These are phyloP conservation scores for Eutrema heterophyllum DNA, from an alignment of 345 rosid species.

Conservation along the genomic window DNA sequence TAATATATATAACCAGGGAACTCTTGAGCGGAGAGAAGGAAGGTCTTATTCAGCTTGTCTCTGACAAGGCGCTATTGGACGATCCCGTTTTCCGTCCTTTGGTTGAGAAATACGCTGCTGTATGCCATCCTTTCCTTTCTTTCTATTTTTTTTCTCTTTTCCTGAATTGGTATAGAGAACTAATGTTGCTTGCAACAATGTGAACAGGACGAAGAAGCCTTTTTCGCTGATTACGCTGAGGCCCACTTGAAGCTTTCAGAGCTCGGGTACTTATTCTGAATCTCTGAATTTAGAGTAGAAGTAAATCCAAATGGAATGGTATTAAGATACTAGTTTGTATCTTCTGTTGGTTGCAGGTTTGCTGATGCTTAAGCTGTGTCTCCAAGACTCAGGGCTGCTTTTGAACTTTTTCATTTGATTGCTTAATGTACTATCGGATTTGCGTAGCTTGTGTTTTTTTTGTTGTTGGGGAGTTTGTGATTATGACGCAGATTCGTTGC, in stretches of 20 bases:
- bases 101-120: conserved; percentile 91
- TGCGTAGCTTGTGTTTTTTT: background rate
- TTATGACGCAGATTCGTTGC: conserved; percentile 1
- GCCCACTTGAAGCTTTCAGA: conserved; percentile 90
- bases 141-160: background rate
- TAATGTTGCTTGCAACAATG: background rate
- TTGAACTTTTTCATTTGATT: conserved; percentile 28
- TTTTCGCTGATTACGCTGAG: conserved; percentile 76
- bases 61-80: conserved; percentile 74
- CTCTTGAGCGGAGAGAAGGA: conserved; percentile 83
- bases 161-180: background rate
- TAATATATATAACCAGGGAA: conserved; percentile 42
- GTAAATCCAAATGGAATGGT: background rate
- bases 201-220: conserved; percentile 86
- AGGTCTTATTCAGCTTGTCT: conserved; percentile 68
- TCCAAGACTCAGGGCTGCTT: conserved; percentile 3
- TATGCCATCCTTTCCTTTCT: conserved; percentile 23
- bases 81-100: conserved; percentile 87
- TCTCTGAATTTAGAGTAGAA: background rate
- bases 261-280: conserved; percentile 63
- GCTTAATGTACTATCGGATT: conserved; percentile 21
- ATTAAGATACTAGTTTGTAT: background rate
- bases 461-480: background rate
- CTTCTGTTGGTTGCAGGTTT: conserved; percentile 10
- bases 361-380: conserved; percentile 24